These are phyloP conservation scores for Darksidea phi DNA, from an alignment of 495 filamentous ascomycete species.

Conservation along the genomic window DNA sequence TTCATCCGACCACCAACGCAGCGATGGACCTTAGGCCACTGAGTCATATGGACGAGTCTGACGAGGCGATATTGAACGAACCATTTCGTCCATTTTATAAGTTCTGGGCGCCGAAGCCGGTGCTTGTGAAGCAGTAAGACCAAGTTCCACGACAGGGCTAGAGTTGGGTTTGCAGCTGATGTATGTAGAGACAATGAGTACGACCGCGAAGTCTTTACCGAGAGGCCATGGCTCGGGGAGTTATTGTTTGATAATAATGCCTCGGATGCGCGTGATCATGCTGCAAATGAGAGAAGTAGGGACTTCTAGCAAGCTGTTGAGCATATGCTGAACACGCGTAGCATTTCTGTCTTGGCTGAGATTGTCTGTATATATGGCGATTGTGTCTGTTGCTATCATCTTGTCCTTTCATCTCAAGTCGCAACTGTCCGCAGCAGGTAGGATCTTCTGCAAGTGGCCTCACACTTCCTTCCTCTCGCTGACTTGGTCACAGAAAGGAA, in stretches of 20 bases:
- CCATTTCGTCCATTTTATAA: slow-evolving; percentile 43
- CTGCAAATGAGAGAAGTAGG: slow-evolving; percentile 72
- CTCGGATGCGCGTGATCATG: slow-evolving; percentile 84
- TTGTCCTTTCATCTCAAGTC: slow-evolving; percentile 87
- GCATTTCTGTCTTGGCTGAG: slow-evolving; percentile 92
- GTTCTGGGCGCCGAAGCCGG: slow-evolving; percentile 33
- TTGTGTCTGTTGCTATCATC: slow-evolving; percentile 86
- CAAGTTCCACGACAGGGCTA: not conserved
- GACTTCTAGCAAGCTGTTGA: not conserved
- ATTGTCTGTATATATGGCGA: slow-evolving; percentile 82
- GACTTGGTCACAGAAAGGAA: slow-evolving; percentile 54
- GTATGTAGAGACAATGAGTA: slow-evolving; percentile 40
- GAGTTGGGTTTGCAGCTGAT: not conserved
- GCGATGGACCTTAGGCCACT: slow-evolving; percentile 23
- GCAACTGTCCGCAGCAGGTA: slow-evolving; percentile 57
- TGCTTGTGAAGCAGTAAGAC: slow-evolving; percentile 43
- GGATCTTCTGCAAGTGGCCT: slow-evolving; percentile 1
- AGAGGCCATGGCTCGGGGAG: slow-evolving; percentile 69
- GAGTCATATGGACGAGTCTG: slow-evolving; percentile 17
- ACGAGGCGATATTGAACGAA: slow-evolving; percentile 33
- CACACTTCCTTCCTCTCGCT: not conserved
- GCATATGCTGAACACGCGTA: slow-evolving; percentile 36
- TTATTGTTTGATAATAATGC: slow-evolving; percentile 85
- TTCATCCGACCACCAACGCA: too few relatives aligned
- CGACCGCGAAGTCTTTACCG: slow-evolving; percentile 56